phyloP scores from a whole-genome alignment of 148 eudicot species.

The Polygonum maritimum region DNA sequence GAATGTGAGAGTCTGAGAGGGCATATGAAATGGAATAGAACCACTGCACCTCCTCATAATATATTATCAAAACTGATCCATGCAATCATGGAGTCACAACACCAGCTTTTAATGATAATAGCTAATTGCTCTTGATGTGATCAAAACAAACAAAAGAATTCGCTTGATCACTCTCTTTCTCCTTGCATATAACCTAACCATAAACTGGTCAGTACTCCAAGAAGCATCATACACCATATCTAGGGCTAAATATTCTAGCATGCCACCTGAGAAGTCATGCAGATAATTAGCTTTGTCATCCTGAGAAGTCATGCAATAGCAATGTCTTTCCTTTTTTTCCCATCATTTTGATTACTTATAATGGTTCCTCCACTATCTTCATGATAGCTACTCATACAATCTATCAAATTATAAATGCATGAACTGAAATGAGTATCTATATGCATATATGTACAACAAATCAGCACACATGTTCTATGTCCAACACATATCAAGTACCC shows the following conservation, averaged over 20 bases:
- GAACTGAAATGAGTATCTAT: neutral
- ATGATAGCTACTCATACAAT: neutral
- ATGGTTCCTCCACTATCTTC: neutral
- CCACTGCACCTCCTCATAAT: neutral
- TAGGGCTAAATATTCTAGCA: neutral
- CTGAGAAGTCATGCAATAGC: neutral
- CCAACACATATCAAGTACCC: neutral
- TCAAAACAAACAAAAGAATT: neutral
- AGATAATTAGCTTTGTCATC: neutral
- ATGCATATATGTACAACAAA: neutral
- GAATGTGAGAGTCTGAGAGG: neutral
- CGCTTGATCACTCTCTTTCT: neutral
- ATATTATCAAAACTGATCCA: neutral
- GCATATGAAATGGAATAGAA: neutral
- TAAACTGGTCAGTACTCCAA: neutral
- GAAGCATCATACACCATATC: constrained; percentile 7
- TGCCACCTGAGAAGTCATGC: neutral
- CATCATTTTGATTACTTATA: neutral
- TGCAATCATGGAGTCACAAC: neutral
- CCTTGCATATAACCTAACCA: neutral
- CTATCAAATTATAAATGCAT: neutral
- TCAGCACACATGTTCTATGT: neutral
- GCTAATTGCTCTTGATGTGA: neutral
- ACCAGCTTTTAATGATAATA: neutral
- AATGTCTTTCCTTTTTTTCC: neutral